Conservation (phyloP, 148 eudicot genomes). For the Agrostemma githago region DNA sequence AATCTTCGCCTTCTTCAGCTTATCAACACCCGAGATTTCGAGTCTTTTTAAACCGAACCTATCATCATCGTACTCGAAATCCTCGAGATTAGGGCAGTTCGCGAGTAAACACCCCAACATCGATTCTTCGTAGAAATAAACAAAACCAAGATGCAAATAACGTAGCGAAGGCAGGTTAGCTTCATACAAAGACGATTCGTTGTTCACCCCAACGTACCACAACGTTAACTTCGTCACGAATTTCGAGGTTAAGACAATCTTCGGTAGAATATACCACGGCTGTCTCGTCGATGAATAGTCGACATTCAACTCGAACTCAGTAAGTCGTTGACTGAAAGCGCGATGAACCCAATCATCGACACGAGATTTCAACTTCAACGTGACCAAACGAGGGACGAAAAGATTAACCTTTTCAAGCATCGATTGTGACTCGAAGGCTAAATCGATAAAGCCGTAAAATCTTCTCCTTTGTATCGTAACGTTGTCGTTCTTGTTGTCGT, state of each 20-base stretch:
- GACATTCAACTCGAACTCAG: background rate
- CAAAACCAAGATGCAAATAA: background rate
- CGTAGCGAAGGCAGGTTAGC: background rate
- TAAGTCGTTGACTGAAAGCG: background rate
- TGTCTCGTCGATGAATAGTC: background rate
- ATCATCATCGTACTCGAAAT: background rate
- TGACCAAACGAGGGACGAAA: background rate
- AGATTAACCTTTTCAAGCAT: background rate
- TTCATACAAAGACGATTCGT: background rate
- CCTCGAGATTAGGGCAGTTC: slow-evolving; percentile 13
- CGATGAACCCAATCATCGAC: slow-evolving; percentile 14
- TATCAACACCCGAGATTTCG: slow-evolving; percentile 2
- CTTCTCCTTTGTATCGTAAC: background rate
- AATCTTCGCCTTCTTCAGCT: slow-evolving; percentile 4
- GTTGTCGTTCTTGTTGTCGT: background rate
- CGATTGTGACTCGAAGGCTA: background rate
- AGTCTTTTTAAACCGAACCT: background rate
- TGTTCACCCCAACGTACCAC: background rate
- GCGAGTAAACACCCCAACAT: background rate
- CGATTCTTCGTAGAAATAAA: background rate
- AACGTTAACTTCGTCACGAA: slow-evolving; percentile 5
- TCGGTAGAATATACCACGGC: slow-evolving; percentile 10
- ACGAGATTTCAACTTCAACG: background rate
- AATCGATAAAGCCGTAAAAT: slow-evolving; percentile 14
- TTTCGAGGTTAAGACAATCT: background rate